These are phyloP conservation scores for Dissophora globulifera DNA, from an alignment of 192 early-diverging fungal species.

Conservation along the genomic window DNA sequence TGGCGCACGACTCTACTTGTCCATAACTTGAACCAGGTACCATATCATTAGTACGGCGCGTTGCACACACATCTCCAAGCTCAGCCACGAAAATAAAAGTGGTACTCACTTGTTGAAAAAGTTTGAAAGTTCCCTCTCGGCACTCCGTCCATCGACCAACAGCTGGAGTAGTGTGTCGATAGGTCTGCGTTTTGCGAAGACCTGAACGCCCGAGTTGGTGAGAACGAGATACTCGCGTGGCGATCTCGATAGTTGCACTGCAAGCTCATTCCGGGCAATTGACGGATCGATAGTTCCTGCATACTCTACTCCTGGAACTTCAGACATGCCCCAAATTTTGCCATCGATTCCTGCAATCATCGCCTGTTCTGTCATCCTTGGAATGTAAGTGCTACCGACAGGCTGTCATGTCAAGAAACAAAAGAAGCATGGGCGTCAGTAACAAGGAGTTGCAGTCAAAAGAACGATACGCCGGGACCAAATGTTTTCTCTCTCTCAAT, in stretches of 20 bases:
- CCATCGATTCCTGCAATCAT: constrained; percentile 72
- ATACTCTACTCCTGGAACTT: constrained; percentile 52
- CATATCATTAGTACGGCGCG: background rate
- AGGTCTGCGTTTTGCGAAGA: constrained; percentile 80
- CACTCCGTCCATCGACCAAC: constrained; percentile 56
- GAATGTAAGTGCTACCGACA: constrained; percentile 40
- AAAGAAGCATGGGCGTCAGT: no score
- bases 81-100: no score
- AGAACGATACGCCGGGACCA: no score
- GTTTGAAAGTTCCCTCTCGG: constrained; percentile 41
- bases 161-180: constrained; percentile 78
- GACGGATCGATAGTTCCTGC: constrained; percentile 30
- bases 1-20: constrained; percentile 79
- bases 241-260: constrained; percentile 63
- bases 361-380: constrained; percentile 59
- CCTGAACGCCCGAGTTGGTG: constrained; percentile 77
- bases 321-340: constrained; percentile 85
- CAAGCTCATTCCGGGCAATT: constrained; percentile 72
- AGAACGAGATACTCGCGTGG: constrained; percentile 76
- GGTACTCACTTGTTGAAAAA: constrained; percentile 49
- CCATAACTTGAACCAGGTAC: constrained; percentile 60
- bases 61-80: no score
- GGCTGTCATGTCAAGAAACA: background rate
- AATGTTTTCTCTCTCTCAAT: background rate
- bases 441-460: no score